Conservation (phyloP, 208 protist species). For the Entamoeba moshkovskii region DNA sequence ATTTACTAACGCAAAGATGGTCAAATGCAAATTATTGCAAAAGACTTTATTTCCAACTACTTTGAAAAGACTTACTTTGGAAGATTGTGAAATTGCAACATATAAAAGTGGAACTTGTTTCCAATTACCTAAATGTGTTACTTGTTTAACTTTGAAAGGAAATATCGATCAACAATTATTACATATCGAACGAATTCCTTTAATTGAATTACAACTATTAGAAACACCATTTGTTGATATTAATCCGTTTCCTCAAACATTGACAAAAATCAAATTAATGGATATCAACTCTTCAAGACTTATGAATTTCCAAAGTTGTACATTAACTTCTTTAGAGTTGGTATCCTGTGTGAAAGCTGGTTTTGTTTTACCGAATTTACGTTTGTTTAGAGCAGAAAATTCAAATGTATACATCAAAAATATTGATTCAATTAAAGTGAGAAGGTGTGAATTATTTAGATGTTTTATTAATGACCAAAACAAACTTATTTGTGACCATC, state of each 20-base stretch:
- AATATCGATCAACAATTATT: not conserved
- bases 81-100: not conserved
- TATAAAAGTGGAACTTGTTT: not conserved
- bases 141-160: not conserved
- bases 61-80: not conserved
- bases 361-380: not conserved
- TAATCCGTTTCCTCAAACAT: not conserved
- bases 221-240: not conserved
- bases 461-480: not conserved
- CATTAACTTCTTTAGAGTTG: not conserved
- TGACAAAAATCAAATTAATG: not conserved
- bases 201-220: not conserved
- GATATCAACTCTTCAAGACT: not conserved
- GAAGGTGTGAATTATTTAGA: not conserved
- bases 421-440: not conserved
- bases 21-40: not conserved
- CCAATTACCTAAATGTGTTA: not conserved
- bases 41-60: not conserved
- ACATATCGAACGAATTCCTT: not conserved
- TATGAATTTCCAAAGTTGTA: not conserved
- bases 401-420: not conserved
- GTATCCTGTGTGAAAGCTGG: not conserved
- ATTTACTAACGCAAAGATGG: not conserved
- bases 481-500: not conserved
- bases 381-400: not conserved